A percentile compares a stretch with the other conserved stretches of the same genome.
Conservation (phyloP, 129 eudicot species). For the Tagetes patula region DNA sequence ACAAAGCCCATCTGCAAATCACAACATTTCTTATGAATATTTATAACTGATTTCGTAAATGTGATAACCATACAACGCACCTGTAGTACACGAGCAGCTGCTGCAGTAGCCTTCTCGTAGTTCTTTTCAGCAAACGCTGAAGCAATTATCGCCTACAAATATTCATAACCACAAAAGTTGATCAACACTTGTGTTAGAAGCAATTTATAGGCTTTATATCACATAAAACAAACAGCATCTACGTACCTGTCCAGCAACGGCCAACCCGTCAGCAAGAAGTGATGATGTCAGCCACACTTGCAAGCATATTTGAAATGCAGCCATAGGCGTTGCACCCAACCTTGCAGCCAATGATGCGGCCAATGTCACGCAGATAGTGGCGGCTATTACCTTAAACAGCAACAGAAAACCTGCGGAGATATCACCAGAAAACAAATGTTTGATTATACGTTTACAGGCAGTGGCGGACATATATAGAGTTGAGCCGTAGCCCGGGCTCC, state of each 20-base stretch:
- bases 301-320: conserved; percentile 85
- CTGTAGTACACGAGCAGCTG: conserved; percentile 85
- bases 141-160: conserved; percentile 80
- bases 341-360: conserved; percentile 84
- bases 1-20: conserved; percentile 76
- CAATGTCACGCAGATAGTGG: conserved; percentile 75
- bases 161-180: neutral
- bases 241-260: conserved; percentile 89
- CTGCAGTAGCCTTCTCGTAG: conserved; percentile 74
- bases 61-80: conserved; percentile 31
- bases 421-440: conserved; percentile 5
- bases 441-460: no score
- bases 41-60: neutral
- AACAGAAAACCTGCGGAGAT: conserved; percentile 50
- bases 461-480: no score
- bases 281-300: conserved; percentile 92
- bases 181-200: neutral
- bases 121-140: conserved; percentile 93
- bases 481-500: no score
- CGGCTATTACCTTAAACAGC: conserved; percentile 73
- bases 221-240: neutral
- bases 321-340: conserved; percentile 75
- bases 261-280: conserved; percentile 92
- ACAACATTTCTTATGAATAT: neutral
- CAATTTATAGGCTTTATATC: neutral